Base-by-base conservation (phyloP, 2,329 filamentous ascomycete genomes). In the Aureobasidium zeae region DNA sequence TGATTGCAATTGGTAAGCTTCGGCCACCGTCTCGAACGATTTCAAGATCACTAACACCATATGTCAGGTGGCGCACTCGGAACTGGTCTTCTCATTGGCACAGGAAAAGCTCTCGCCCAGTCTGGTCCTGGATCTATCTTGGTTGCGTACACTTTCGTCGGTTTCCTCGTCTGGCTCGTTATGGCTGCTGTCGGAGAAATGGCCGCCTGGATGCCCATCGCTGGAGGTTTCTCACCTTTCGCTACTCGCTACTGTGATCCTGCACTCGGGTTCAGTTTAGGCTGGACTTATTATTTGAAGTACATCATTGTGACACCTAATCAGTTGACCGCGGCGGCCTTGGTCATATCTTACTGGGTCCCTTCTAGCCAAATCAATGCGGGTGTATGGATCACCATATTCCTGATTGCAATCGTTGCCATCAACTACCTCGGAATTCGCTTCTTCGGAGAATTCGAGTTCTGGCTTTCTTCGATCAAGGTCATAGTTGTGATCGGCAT, bases 281-380 rank as follows among this genome's bases (percentile, higher is more conserved):
- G 83, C 25, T 88, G 78, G 48, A 53, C 52, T 3, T 69, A 67
- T 52, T 84, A 77, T 74, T 74, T 79, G 64, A 88, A 76, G 59
- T 91, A 91, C 61, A 84, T 91, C 59, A 88, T 93, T 55, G 74
- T 84, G 37, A 87, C 83, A 1, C 85, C 86, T 1, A 91, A 91
- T 57, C 85, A 93, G 59, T 68, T 93, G 28, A 91, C 85, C 1
- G 86, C 86, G 20, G 77, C 74, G n/a, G 76, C 83, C 4, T 64
- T 93, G 26, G 82, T 89, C 46, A 82, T 93, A 46, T 77, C 82
- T 52, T 87, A 79, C 55, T 93, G 86, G 86, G 65, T 85, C 9
- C 60, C 69, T 1, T 65, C 74, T 20, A 73, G 82, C 0, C 67
- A 64, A 32, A 70, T 89, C 45, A 88, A 89, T 55, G 79, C 84